Evolutionary conservation across 768 basidiomycete species (phyloP).

Genomic region (Terana coerulea): DNA sequence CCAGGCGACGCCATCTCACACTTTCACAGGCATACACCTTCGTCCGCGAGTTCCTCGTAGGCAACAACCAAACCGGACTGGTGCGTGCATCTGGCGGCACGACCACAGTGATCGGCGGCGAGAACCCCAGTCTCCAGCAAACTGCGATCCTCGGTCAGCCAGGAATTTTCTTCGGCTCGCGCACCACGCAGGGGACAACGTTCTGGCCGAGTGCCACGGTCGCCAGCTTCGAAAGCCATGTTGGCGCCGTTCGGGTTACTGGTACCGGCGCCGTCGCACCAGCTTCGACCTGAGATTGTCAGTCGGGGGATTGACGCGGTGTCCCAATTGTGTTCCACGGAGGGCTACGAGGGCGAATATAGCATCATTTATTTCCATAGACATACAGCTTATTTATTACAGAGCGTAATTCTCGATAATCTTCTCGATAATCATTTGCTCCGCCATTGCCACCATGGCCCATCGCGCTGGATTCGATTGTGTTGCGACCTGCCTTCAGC

Average conservation of each 20-base stretch:
- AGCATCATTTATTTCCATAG: too few species aligned
- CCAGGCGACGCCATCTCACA: neutral
- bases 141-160: slow-evolving; percentile 49
- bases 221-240: slow-evolving; percentile 25
- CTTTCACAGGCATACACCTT: slow-evolving; percentile 52
- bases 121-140: slow-evolving; percentile 41
- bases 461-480: too few species aligned
- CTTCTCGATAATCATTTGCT: too few species aligned
- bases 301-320: too few species aligned
- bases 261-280: neutral
- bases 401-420: too few species aligned
- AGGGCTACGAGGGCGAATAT: too few species aligned
- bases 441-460: too few species aligned
- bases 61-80: slow-evolving; percentile 55
- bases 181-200: slow-evolving; percentile 22
- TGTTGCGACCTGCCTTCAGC: too few species aligned
- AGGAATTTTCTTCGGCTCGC: slow-evolving; percentile 52
- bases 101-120: slow-evolving; percentile 44
- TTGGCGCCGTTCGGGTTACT: neutral
- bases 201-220: slow-evolving; percentile 28
- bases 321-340: too few species aligned
- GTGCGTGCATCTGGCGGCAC: slow-evolving; percentile 33
- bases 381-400: too few species aligned
- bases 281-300: too few species aligned
- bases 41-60: slow-evolving; percentile 64